Percentiles rank a stretch among this genome's conserved stretches.
phyloP scores from a whole-genome alignment of 2,329 filamentous ascomycete genomes.

The Cladophialophora bantiana region DNA sequence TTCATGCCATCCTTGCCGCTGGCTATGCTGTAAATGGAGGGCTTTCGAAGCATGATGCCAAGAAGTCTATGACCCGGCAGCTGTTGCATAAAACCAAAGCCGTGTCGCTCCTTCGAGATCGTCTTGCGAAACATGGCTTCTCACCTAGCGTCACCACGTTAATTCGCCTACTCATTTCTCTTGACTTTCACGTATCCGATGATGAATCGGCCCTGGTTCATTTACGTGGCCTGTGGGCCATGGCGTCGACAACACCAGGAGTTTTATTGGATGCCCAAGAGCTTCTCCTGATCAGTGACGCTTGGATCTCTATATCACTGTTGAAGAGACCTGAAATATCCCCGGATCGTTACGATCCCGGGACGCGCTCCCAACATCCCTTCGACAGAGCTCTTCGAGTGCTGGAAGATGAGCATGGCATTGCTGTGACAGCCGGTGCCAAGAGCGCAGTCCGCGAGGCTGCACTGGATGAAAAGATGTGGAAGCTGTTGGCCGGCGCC shows the following conservation, averaged over 20 bases:
- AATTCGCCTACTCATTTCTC: conserved; percentile 29
- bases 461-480: conserved; percentile 8
- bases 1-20: conserved; percentile 29
- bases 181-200: conserved; percentile 25
- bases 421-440: conserved; percentile 1
- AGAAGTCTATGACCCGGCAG: conserved; percentile 2
- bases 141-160: conserved; percentile 22
- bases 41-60: conserved; percentile 2
- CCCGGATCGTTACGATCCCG: conserved; percentile 26
- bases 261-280: conserved; percentile 22
- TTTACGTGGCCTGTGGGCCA: conserved; percentile 26
- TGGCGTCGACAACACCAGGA: conserved; percentile 17
- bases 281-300: conserved; percentile 26
- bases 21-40: conserved; percentile 20
- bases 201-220: conserved; percentile 22
- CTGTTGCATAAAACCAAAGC: conserved; percentile 27
- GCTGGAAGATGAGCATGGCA: not conserved
- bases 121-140: conserved; percentile 16
- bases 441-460: not conserved
- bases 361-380: conserved; percentile 3
- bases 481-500: conserved; percentile 14
- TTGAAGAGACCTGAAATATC: conserved; percentile 29
- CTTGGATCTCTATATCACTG: conserved; percentile 27
- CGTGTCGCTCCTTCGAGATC: conserved; percentile 22
- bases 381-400: conserved; percentile 8